Evolutionary conservation across 345 rosid species (phyloP).

Genomic region (Passiflora organensis): DNA sequence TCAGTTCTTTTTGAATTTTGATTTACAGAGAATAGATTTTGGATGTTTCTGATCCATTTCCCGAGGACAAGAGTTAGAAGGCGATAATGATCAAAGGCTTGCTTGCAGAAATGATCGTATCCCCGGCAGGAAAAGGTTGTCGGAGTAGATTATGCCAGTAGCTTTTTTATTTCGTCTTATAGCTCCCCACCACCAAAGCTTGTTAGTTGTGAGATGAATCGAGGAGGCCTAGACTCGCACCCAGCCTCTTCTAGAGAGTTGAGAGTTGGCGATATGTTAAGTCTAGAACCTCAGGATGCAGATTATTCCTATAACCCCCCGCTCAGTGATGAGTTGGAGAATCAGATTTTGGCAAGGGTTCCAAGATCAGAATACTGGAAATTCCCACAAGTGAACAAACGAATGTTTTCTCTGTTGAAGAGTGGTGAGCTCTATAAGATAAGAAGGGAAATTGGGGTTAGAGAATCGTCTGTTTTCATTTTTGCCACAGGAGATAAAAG

Average conservation of each 20-base stretch:
- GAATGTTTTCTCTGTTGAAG: slow-evolving; percentile 43
- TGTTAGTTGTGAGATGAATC: slow-evolving; percentile 14
- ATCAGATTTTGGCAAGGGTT: slow-evolving; percentile 59
- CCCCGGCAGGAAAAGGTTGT: slow-evolving; percentile 19
- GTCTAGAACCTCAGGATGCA: slow-evolving; percentile 81
- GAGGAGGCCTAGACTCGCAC: slow-evolving; percentile 1
- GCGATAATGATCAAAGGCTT: slow-evolving; percentile 30
- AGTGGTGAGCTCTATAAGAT: slow-evolving; percentile 65
- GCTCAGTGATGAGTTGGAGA: slow-evolving; percentile 69
- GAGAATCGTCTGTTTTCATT: slow-evolving; percentile 73
- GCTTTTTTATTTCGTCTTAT: slow-evolving; percentile 8
- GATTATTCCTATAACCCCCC: slow-evolving; percentile 60
- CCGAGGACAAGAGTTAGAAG: slow-evolving; percentile 28
- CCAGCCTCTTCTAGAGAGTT: slow-evolving; percentile 12
- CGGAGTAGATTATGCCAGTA: slow-evolving; percentile 20
- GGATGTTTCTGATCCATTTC: slow-evolving; percentile 27
- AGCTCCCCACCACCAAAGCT: slow-evolving; percentile 18
- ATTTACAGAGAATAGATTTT: slow-evolving; percentile 8
- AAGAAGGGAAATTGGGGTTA: slow-evolving; percentile 48
- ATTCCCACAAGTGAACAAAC: slow-evolving; percentile 45
- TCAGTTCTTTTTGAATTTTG: background rate
- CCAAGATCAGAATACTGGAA: slow-evolving; percentile 76
- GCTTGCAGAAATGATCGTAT: slow-evolving; percentile 3
- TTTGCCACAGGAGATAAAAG: slow-evolving; percentile 56
- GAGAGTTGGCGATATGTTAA: slow-evolving; percentile 26